Conservation (phyloP, 805 yeast species). For the Cyberlindnera misumaiensis region DNA sequence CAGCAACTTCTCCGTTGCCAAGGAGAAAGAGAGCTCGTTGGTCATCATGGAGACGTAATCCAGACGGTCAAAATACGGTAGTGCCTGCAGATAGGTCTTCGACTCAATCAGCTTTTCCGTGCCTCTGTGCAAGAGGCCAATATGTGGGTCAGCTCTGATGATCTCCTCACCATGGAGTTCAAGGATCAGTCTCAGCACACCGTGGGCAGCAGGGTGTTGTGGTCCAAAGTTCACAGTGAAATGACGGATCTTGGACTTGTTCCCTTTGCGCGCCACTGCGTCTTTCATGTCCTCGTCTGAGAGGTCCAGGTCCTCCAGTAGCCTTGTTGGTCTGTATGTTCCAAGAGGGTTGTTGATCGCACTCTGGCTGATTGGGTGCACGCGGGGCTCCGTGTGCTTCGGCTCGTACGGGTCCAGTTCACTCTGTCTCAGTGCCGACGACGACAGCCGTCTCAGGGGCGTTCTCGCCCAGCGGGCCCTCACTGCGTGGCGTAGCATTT, state of each 20-base stretch:
- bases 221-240: constrained; percentile 90
- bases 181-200: constrained; percentile 78
- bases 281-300: constrained; percentile 31
- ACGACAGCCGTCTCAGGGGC: background rate
- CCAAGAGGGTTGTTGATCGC: constrained; percentile 37
- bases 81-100: constrained; percentile 81
- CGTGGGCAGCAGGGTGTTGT: constrained; percentile 94
- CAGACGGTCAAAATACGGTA: constrained; percentile 82
- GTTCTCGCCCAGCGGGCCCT: background rate
- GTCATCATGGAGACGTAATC: constrained; percentile 89
- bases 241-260: constrained; percentile 56
- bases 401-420: constrained; percentile 21
- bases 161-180: constrained; percentile 88
- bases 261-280: constrained; percentile 21
- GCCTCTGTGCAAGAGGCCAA: constrained; percentile 82
- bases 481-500: constrained; percentile 2
- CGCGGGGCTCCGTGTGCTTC: constrained; percentile 13
- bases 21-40: constrained; percentile 76
- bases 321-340: constrained; percentile 22
- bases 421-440: constrained; percentile 4
- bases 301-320: constrained; percentile 25
- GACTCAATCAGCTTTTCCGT: constrained; percentile 84
- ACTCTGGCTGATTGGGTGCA: constrained; percentile 14
- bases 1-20: constrained; percentile 79
- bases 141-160: constrained; percentile 82